A percentile compares a stretch with the other conserved stretches of the same genome.
Conservation (phyloP, 2,329 filamentous ascomycete species). For the Fusarium coffeatum region DNA sequence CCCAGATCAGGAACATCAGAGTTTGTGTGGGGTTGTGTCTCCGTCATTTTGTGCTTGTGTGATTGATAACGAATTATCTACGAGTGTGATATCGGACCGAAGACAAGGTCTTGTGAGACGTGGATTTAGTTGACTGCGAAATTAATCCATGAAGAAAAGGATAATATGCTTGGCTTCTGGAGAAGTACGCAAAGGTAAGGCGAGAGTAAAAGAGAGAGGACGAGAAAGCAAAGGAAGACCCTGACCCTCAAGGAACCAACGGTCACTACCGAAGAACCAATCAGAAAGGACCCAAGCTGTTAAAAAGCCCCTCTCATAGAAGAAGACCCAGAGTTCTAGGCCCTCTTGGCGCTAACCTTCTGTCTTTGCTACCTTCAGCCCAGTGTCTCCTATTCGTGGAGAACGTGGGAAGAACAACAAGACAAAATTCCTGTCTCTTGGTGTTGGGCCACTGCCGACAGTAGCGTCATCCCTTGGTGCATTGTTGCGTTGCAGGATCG, state of each 20-base stretch:
- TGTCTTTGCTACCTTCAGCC: background rate
- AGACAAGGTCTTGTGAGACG: constrained; percentile 19
- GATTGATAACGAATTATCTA: constrained; percentile 31
- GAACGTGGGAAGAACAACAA: background rate
- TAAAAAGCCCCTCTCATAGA: constrained; percentile 10
- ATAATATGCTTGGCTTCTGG: background rate
- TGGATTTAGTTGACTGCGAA: constrained; percentile 24
- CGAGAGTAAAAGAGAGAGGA: background rate
- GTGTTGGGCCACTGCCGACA: constrained; percentile 30
- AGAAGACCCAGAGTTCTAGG: constrained; percentile 30
- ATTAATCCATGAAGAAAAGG: background rate
- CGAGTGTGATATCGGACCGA: constrained; percentile 34
- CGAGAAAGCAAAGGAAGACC: constrained; percentile 17
- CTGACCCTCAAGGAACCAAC: constrained; percentile 15
- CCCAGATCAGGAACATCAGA: background rate
- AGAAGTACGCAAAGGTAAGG: background rate
- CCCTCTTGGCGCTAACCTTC: constrained; percentile 31
- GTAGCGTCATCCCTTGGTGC: constrained; percentile 25
- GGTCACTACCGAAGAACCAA: constrained; percentile 34
- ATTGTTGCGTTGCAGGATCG: constrained; percentile 30
- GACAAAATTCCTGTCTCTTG: background rate
- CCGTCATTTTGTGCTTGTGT: constrained; percentile 20
- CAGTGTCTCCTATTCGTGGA: constrained; percentile 23
- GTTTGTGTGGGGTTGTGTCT: constrained; percentile 16
- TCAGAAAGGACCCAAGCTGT: constrained; percentile 1